Evolutionary conservation across 164 flowering plant genomes (phyloP).

Genomic region (Chloranthus sessilifolius): DNA sequence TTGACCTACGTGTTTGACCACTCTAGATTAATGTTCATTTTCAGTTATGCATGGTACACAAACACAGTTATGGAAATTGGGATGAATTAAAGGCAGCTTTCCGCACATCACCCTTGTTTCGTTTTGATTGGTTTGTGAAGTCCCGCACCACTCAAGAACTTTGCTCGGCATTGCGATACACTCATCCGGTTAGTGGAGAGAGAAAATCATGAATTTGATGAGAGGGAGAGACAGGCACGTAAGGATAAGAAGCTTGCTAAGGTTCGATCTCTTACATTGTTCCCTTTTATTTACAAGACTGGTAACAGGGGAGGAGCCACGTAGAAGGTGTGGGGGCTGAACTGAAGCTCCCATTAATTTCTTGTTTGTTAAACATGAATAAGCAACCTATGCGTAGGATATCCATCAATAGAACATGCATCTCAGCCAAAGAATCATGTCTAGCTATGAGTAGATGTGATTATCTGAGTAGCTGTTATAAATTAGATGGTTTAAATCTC

Average conservation of each 20-base stretch:
- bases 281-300: not conserved
- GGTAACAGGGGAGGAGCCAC: too few relatives aligned
- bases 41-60: constrained; percentile 98
- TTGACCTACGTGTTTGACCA: not conserved
- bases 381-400: too few relatives aligned
- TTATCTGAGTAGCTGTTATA: too few relatives aligned
- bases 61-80: constrained; percentile 98
- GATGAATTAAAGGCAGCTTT: constrained; percentile 98
- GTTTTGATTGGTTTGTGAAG: constrained; percentile 98
- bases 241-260: constrained; percentile 97
- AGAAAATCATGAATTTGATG: constrained; percentile 95
- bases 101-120: constrained; percentile 87
- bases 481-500: too few relatives aligned
- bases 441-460: too few relatives aligned
- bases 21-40: not conserved
- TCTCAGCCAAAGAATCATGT: too few relatives aligned
- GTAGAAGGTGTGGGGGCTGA: too few relatives aligned
- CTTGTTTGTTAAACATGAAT: too few relatives aligned
- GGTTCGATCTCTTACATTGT: constrained; percentile 40
- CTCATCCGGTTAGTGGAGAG: constrained; percentile 89
- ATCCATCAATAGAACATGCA: too few relatives aligned
- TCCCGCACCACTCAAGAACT: constrained; percentile 99
- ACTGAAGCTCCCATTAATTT: too few relatives aligned
- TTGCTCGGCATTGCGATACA: constrained; percentile 95
- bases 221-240: constrained; percentile 95